These are phyloP conservation scores for Punica granatum DNA, from an alignment of 345 rosid species.

Conservation along the genomic window DNA sequence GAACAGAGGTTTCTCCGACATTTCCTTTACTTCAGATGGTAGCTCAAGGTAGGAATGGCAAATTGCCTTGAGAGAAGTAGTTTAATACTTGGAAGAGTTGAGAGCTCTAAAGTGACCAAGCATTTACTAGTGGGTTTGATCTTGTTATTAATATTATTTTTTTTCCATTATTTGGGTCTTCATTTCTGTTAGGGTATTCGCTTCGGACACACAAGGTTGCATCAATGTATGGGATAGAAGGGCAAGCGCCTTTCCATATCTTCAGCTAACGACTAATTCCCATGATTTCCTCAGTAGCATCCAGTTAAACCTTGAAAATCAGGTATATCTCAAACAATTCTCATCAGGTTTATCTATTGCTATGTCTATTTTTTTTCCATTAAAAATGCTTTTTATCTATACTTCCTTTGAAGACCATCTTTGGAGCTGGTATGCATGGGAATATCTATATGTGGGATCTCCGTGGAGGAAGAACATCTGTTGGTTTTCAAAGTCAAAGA, in stretches of 20 bases:
- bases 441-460: slow-evolving; percentile 77
- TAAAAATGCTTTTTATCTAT: background rate
- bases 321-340: slow-evolving; percentile 33
- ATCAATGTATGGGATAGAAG: slow-evolving; percentile 88
- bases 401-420: slow-evolving; percentile 39
- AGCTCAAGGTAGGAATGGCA: slow-evolving; percentile 46
- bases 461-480: slow-evolving; percentile 72
- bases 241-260: slow-evolving; percentile 49
- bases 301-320: slow-evolving; percentile 57
- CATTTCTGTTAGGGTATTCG: slow-evolving; percentile 44
- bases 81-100: background rate
- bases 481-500: slow-evolving; percentile 56
- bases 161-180: background rate
- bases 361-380: background rate
- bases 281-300: slow-evolving; percentile 46
- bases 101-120: background rate
- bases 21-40: slow-evolving; percentile 48
- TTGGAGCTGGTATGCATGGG: slow-evolving; percentile 76
- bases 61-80: background rate
- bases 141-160: background rate
- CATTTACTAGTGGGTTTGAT: background rate
- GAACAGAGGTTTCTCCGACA: slow-evolving; percentile 56
- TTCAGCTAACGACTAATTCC: slow-evolving; percentile 47
- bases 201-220: slow-evolving; percentile 62
- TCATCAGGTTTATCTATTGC: background rate